Conservation (phyloP, 139 green algal genomes). For the Chloropicon primus region DNA sequence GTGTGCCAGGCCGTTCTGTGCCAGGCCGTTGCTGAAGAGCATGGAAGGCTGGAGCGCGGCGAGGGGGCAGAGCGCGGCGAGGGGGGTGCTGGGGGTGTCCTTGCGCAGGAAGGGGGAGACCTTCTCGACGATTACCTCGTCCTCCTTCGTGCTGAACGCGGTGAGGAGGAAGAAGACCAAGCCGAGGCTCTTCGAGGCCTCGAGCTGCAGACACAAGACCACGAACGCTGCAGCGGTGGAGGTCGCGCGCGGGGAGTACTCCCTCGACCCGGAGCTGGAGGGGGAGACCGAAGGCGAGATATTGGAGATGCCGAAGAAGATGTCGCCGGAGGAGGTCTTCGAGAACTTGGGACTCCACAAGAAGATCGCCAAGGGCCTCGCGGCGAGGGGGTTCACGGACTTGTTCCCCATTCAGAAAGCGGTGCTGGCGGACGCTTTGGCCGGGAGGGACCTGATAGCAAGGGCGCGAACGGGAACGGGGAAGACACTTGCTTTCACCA, state of each 20-base stretch:
- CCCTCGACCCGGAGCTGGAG: background rate
- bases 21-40: no score
- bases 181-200: background rate
- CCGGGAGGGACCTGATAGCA: slow-evolving; percentile 78
- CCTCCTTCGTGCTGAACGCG: background rate
- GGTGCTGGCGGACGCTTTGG: slow-evolving; percentile 52
- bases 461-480: slow-evolving; percentile 87
- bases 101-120: no score
- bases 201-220: background rate
- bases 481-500: slow-evolving; percentile 96
- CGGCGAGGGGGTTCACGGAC: slow-evolving; percentile 9
- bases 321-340: background rate
- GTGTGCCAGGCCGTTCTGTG: no score
- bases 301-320: background rate
- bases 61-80: no score
- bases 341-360: background rate
- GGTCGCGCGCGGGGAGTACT: background rate
- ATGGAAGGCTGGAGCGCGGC: no score
- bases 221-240: background rate
- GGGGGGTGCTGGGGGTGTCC: no score
- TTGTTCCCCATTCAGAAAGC: slow-evolving; percentile 92
- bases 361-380: background rate
- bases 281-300: background rate
- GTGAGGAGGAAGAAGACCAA: background rate
- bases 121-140: no score